A percentile compares a stretch with the other conserved stretches of the same genome.
Conservation (phyloP, 2,329 filamentous ascomycete genomes). For the Stemphylium lycopersici region DNA sequence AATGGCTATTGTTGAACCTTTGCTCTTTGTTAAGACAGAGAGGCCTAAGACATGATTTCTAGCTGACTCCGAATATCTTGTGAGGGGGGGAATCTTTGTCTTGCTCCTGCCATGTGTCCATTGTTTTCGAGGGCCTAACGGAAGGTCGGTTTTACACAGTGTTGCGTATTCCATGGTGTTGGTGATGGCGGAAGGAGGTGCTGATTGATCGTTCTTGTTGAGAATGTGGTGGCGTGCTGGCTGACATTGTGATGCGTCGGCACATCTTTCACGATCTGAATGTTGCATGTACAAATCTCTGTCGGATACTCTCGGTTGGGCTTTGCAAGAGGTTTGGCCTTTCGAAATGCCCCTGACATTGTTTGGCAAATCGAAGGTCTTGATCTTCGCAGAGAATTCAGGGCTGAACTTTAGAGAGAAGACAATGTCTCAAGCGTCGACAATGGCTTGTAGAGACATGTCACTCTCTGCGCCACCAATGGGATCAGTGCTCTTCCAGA, state of each 20-base stretch:
- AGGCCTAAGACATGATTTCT: constrained; percentile 23
- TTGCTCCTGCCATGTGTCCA: constrained; percentile 22
- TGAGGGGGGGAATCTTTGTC: constrained; percentile 33
- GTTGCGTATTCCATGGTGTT: constrained; percentile 6
- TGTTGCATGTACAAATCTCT: constrained; percentile 5
- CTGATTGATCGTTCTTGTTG: not conserved
- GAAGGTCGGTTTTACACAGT: constrained; percentile 20
- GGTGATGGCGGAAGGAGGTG: not conserved
- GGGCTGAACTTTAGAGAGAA: not conserved
- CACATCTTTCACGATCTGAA: constrained; percentile 14
- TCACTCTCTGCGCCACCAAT: constrained; percentile 60
- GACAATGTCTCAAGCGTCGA: constrained; percentile 41
- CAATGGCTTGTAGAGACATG: constrained; percentile 63
- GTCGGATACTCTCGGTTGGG: not conserved
- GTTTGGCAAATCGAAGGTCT: not conserved
- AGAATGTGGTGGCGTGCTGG: constrained; percentile 10
- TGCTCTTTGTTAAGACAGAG: constrained; percentile 35
- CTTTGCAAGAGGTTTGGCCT: not conserved
- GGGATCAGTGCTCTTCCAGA: constrained; percentile 76
- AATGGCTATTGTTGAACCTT: constrained; percentile 32
- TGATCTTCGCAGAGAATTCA: not conserved
- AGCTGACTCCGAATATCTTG: constrained; percentile 6
- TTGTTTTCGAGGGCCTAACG: constrained; percentile 19
- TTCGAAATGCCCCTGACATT: not conserved
- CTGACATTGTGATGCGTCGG: constrained; percentile 17